These are phyloP conservation scores for Termitomyces sp. DNA, from an alignment of 768 basidiomycete species.

Conservation along the genomic window DNA sequence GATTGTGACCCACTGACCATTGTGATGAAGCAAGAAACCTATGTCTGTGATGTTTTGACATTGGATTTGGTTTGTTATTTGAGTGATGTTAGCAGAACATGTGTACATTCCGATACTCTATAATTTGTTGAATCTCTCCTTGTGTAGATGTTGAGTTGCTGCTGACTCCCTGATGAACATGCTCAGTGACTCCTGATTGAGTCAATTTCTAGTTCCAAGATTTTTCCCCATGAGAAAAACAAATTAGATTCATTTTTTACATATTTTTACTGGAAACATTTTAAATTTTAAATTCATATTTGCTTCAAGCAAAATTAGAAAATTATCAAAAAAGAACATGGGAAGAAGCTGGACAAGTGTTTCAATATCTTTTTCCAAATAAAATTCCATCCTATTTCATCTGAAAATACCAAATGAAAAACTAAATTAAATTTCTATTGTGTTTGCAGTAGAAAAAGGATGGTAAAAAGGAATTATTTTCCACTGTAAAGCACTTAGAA, in stretches of 20 bases:
- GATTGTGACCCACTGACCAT: not conserved
- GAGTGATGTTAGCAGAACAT: not conserved
- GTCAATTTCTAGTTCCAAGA: not conserved
- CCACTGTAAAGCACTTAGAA: not conserved
- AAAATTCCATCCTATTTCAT: not conserved
- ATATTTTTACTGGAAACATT: not conserved
- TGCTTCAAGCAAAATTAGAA: not conserved
- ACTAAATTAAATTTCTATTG: not conserved
- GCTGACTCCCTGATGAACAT: not conserved
- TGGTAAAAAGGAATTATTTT: not conserved
- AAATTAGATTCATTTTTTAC: not conserved
- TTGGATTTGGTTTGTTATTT: not conserved
- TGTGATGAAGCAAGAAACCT: not conserved
- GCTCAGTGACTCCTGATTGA: not conserved
- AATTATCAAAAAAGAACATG: not conserved
- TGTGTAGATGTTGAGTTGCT: not conserved
- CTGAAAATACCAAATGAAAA: not conserved
- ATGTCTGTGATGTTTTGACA: not conserved
- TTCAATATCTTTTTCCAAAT: too few relatives aligned
- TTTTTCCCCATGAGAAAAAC: not conserved
- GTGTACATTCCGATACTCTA: not conserved
- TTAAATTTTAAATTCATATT: not conserved
- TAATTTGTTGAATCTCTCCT: not conserved
- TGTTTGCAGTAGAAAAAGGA: not conserved
- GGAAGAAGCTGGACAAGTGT: not conserved